Evolutionary conservation across 2,329 filamentous ascomycete species (phyloP).

Genomic region (Davidsoniella neocaledoniae): DNA sequence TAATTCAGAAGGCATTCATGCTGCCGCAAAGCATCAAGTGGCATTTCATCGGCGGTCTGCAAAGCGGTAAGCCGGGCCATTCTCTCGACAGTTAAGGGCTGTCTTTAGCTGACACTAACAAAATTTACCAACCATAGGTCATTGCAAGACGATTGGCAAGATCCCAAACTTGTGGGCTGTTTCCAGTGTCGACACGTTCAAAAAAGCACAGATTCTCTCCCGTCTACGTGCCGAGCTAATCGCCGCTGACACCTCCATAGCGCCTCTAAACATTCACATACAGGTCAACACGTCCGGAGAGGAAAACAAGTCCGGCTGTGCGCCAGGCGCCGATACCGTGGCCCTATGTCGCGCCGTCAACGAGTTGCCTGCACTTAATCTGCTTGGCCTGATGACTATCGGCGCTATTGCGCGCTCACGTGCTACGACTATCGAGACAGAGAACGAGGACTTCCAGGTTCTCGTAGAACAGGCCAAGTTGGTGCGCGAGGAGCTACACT

Average conservation of each 20-base stretch:
- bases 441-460: slow-evolving; percentile 76
- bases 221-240: slow-evolving; percentile 50
- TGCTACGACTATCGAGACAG: slow-evolving; percentile 53
- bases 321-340: slow-evolving; percentile 44
- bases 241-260: slow-evolving; percentile 22
- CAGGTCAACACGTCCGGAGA: slow-evolving; percentile 95
- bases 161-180: slow-evolving; percentile 85
- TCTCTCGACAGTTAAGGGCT: not conserved
- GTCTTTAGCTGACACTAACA: slow-evolving; percentile 3
- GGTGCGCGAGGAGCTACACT: slow-evolving; percentile 36
- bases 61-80: slow-evolving; percentile 38
- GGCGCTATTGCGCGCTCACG: slow-evolving; percentile 78
- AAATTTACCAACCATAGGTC: slow-evolving; percentile 36
- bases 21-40: slow-evolving; percentile 65
- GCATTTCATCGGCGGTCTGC: slow-evolving; percentile 94
- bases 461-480: slow-evolving; percentile 54
- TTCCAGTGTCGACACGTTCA: slow-evolving; percentile 71
- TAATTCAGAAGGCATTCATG: slow-evolving; percentile 67
- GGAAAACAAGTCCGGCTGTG: slow-evolving; percentile 64
- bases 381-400: slow-evolving; percentile 91
- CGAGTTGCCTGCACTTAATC: slow-evolving; percentile 52
- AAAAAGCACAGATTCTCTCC: slow-evolving; percentile 74
- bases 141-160: slow-evolving; percentile 73
- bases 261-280: slow-evolving; percentile 54
- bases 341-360: slow-evolving; percentile 55